Base-by-base conservation (phyloP, 202 grass and related monocot genomes). In the Eragrostis tef region DNA sequence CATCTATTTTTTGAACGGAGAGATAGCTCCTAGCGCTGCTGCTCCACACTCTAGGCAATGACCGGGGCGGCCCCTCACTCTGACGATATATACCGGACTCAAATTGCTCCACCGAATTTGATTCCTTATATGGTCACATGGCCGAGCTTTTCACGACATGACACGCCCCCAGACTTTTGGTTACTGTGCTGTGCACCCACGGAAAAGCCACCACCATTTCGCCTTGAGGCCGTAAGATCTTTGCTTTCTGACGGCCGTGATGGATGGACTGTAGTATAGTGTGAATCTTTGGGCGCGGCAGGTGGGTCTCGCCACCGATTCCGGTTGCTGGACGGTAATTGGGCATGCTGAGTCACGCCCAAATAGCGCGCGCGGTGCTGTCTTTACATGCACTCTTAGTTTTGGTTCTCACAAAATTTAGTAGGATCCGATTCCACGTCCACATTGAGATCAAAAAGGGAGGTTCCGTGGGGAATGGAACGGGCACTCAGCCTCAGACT, bases 361-460 rank as follows among this genome's bases (percentile, higher is more conserved):
- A 70, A 77, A 66, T 66, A 71, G n/a, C 82, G 11, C 2, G 9
- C 57, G 41, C n/a, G n/a, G n/a, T n/a, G n/a, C n/a, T 53, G 24
- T 71, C 64, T 81, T 85, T 83, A 60, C 77, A 66, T 74, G 63
- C 79, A 63, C 47, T 83, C 16, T 22, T 48, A 67, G 46, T 74
- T 79, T 34, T 52, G 60, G 12, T 70, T 80, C 42, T 17, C 26
- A 31, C 15, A 43, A 24, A 25, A 42, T 22, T 49, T 74, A 90
- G 79, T 74, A 79, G 88, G 88, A 83, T 83, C 80, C 54, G 69
- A 79, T 86, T 82, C 84, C 70, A 69, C 25, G 61, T 31, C 79
- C 79, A 86, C 79, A 43, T 70, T 79, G 52, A 70, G 59, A 79
- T 67, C 13, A 31, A 80, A 59, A 87, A 84, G 48, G 76, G 75